phyloP scores from a whole-genome alignment of 352 stramenopile species.

The Halophytophthora batemanensis region DNA sequence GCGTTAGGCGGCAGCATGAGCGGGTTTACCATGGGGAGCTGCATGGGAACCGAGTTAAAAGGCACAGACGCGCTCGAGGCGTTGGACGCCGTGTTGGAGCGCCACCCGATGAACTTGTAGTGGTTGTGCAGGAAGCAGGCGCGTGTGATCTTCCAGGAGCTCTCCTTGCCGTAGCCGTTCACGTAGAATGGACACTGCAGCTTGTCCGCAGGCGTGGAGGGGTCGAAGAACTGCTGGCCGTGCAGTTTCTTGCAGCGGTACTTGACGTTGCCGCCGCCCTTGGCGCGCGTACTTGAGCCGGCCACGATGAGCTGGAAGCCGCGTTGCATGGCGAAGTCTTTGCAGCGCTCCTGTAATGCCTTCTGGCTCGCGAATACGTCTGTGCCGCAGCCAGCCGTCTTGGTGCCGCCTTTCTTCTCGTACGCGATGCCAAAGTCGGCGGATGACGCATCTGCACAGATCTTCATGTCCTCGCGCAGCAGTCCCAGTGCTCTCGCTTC shows the following conservation, averaged over 20 bases:
- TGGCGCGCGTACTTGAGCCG: conserved; percentile 57
- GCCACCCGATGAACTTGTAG: conserved; percentile 82
- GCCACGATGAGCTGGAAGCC: conserved; percentile 74
- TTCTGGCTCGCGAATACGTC: conserved; percentile 65
- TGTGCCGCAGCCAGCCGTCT: conserved; percentile 40
- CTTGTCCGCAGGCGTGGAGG: conserved; percentile 38
- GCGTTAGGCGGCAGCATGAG: not conserved
- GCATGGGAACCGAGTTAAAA: not conserved
- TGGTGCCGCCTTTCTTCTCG: conserved; percentile 70
- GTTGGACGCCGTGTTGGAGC: conserved; percentile 10
- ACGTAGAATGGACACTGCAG: conserved; percentile 79
- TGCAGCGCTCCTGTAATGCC: conserved; percentile 69
- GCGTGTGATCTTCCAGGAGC: conserved; percentile 70
- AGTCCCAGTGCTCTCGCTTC: conserved; percentile 49
- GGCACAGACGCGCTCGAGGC: not conserved
- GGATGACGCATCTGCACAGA: conserved; percentile 39
- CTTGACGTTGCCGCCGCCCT: conserved; percentile 79
- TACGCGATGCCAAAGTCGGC: conserved; percentile 70
- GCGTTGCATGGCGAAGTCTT: conserved; percentile 71
- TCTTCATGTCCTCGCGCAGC: conserved; percentile 38
- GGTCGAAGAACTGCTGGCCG: conserved; percentile 75
- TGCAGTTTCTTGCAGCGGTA: conserved; percentile 82
- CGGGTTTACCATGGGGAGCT: not conserved
- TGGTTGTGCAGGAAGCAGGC: conserved; percentile 80
- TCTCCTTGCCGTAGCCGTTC: conserved; percentile 69